Evolutionary conservation across 345 rosid genomes (phyloP), one percentile per base, ranked within the genome.

Genomic region (Acer saccharum): DNA sequence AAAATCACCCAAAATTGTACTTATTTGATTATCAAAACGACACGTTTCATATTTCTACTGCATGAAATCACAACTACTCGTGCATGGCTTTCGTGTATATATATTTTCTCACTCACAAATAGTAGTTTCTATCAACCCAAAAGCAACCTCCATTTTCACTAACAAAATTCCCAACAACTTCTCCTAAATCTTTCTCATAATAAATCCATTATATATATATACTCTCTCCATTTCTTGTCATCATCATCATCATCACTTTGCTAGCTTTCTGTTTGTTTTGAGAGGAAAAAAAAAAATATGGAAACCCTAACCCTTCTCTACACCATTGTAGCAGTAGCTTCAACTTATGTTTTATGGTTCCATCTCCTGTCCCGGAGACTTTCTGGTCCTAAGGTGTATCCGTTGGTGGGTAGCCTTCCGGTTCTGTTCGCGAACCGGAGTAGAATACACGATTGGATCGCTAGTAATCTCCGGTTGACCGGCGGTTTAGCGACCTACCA

Each of bases 371-470:
- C 92, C 75, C 79, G 90, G 55, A 87, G 76, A 61, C 87, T 93
- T 2, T 87, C 93, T 6, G 98, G 98, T 44, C 93, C 98, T 0
- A 90, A 74, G 70, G 87, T 85, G 17, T 88, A 89, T 83, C 98
- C 98, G 0, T 2, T 94, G 6, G 83, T 93, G 2, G 98, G 98
- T 18, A 91, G 97, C 77, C 85, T 95, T 17, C 98, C 98, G 9
- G 35, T 4, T 74, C 87, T 95, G 10, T 84, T 88, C 78, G 68
- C 73, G 52, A 95, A 93, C 84, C 85, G 92, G 44, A 75, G 69
- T 60, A 76, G 88, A 65, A 72, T 93, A 76, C 98, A 93, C 35
- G 98, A 95, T 14, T 95, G 98, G 98, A 89, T 95, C 23, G 87
- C 93, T 1, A 77, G 80, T 10, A 89, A 93, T 84, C 98, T 95